Evolutionary conservation across 495 filamentous ascomycete genomes (phyloP).

Genomic region (Beverwykella pulmonaria): DNA sequence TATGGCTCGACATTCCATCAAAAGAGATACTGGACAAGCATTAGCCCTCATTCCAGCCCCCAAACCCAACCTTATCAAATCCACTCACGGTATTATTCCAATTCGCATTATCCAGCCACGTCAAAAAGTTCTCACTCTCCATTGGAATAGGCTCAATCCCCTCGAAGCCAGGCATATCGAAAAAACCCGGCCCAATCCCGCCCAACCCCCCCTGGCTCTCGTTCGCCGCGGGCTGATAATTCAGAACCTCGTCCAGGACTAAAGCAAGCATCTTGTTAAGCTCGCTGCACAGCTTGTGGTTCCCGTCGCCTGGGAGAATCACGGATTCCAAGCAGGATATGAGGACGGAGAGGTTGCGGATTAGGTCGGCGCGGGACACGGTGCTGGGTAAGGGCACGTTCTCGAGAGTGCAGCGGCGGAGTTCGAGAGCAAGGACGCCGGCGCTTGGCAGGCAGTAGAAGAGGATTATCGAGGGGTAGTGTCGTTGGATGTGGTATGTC

Average conservation of each 20-base stretch:
- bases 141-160: conserved; percentile 37
- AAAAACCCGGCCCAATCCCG: conserved; percentile 11
- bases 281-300: conserved; percentile 34
- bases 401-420: conserved; percentile 31
- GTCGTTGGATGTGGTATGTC: conserved; percentile 21
- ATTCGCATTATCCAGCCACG: conserved; percentile 39
- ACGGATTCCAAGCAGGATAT: conserved; percentile 33
- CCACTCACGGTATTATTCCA: conserved; percentile 36
- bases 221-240: conserved; percentile 22
- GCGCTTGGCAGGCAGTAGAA: conserved; percentile 34
- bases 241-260: conserved; percentile 34
- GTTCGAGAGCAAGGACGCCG: conserved; percentile 32
- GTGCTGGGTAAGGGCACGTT: conserved; percentile 29
- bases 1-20: too few species aligned
- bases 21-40: too few species aligned
- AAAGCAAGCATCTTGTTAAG: conserved; percentile 36
- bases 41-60: too few species aligned
- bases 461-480: conserved; percentile 30
- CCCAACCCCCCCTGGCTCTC: conserved; percentile 9
- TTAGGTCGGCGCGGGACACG: conserved; percentile 30
- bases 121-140: conserved; percentile 32
- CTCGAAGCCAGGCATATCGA: conserved; percentile 33
- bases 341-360: conserved; percentile 33
- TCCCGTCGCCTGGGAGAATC: conserved; percentile 31
- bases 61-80: too few species aligned